Conservation (phyloP, 2,329 filamentous ascomycete genomes). For the Huntiella decipiens region DNA sequence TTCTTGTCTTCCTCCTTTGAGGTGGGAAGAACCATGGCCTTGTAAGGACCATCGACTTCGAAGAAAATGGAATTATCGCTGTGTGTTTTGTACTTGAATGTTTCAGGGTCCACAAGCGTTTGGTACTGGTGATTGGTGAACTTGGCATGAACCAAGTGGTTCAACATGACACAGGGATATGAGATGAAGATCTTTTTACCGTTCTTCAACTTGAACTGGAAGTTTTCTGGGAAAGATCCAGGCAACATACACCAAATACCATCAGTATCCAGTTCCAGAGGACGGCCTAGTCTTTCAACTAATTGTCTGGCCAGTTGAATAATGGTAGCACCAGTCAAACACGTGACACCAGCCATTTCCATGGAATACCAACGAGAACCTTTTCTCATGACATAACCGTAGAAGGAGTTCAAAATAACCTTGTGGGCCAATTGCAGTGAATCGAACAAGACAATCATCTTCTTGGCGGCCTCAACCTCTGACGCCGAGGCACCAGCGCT, state of each 20-base stretch:
- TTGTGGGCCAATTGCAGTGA: slow-evolving; percentile 95
- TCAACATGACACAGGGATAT: slow-evolving; percentile 97
- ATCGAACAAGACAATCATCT: slow-evolving; percentile 95
- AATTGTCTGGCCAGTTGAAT: slow-evolving; percentile 91
- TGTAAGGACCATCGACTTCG: slow-evolving; percentile 95
- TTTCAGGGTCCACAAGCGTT: slow-evolving; percentile 58
- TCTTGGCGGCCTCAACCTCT: slow-evolving; percentile 88
- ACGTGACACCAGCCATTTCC: slow-evolving; percentile 98
- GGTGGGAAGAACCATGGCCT: slow-evolving; percentile 88
- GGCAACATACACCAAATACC: slow-evolving; percentile 99
- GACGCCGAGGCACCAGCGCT: slow-evolving; percentile 52
- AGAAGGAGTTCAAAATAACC: slow-evolving; percentile 97
- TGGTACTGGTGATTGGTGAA: slow-evolving; percentile 99
- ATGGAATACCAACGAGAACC: slow-evolving; percentile 97
- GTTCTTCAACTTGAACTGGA: slow-evolving; percentile 80
- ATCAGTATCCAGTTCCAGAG: slow-evolving; percentile 88
- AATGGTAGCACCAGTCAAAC: slow-evolving; percentile 85
- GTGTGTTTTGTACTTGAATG: slow-evolving; percentile 84
- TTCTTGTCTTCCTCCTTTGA: slow-evolving; percentile 99
- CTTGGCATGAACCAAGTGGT: slow-evolving; percentile 81
- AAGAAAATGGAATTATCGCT: slow-evolving; percentile 99
- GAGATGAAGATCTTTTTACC: slow-evolving; percentile 95
- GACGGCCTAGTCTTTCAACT: slow-evolving; percentile 81
- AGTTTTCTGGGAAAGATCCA: slow-evolving; percentile 90
- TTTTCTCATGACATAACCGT: slow-evolving; percentile 98